Evolutionary conservation across 2,329 filamentous ascomycete genomes (phyloP), one percentile per base, ranked within the genome.

Genomic region (Talaromyces sp.): DNA sequence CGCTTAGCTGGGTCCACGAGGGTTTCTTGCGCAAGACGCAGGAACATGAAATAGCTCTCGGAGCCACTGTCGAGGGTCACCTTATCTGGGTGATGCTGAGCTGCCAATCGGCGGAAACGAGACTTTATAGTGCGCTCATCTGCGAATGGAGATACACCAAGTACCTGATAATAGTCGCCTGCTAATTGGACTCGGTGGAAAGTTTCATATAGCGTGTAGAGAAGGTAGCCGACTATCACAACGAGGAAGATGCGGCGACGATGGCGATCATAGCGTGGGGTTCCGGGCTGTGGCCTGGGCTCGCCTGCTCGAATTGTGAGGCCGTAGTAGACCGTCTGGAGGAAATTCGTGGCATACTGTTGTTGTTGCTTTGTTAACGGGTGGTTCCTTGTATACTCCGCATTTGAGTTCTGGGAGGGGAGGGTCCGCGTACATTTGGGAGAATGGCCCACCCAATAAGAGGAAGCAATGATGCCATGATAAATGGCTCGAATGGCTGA

Each of bases 161-260:
- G 83, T 58, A 88, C 82, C 42, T 83, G 79, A 76, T 97, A 97
- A 77, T 89, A 96, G 71, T 90, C 86, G 16, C 88, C 86, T 1
- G 80, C 77, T 40, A 81, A 77, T 57, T 85, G 87, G 24, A 96
- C 81, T 58, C 90, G 86, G 77, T 89, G 86, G 80, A 96, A 90
- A 65, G 91, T 88, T 76, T 97, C 93, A 77, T 92, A 94, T 65
- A 97, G 85, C 42, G 91, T 96, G 80, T 96, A 97, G 60, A 88
- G 75, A 33, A 97, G 89, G 76, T 97, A 99, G 55, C 84, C 76
- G 44, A 87, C 79, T 46, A 97, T 87, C 65, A 97, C 90, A 62
- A 87, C 78, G 68, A 93, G 87, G 70, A 94, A 86, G 70, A 97
- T 93, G 64, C 86, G 84, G 52, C 89, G 88, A 55, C 91, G 87